Evolutionary conservation across 140 eudicot genomes (phyloP).

Genomic region (Erigeron philadelphicus): DNA sequence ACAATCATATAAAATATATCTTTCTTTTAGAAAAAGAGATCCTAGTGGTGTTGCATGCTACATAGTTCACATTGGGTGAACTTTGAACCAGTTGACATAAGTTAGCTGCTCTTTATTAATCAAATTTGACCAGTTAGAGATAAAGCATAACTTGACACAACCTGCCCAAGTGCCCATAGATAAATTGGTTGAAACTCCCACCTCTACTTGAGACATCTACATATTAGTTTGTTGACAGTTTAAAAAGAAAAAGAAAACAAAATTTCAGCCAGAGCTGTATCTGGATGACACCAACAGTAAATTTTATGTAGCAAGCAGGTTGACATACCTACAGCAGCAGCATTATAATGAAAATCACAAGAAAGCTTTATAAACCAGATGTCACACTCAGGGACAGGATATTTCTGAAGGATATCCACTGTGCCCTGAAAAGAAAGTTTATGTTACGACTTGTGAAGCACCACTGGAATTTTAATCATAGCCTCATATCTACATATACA

Average conservation of each 20-base stretch:
- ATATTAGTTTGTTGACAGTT: background rate
- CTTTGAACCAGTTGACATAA: background rate
- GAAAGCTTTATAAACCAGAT: conserved; percentile 99
- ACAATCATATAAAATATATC: background rate
- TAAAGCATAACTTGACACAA: background rate
- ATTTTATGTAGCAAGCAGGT: background rate
- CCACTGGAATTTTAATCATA: background rate
- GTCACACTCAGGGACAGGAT: conserved; percentile 98
- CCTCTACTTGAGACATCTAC: background rate
- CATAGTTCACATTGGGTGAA: background rate
- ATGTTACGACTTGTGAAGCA: background rate
- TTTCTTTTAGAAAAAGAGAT: background rate
- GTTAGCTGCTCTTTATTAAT: background rate
- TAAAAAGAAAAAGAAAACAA: background rate
- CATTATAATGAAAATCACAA: conserved; percentile 78
- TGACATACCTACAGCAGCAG: conserved; percentile 78
- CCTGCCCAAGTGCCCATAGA: background rate
- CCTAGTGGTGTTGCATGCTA: background rate
- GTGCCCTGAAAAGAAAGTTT: conserved; percentile 57
- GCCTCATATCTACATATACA: background rate
- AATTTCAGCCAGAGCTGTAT: background rate
- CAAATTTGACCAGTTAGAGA: background rate
- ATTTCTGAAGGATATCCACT: conserved; percentile 84
- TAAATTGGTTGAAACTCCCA: background rate
- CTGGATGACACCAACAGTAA: background rate